A percentile compares a stretch with the other conserved stretches of the same genome.
These are phyloP conservation scores for Xylaria sp. DNA, from an alignment of 2,329 filamentous ascomycete species.

Conservation along the genomic window DNA sequence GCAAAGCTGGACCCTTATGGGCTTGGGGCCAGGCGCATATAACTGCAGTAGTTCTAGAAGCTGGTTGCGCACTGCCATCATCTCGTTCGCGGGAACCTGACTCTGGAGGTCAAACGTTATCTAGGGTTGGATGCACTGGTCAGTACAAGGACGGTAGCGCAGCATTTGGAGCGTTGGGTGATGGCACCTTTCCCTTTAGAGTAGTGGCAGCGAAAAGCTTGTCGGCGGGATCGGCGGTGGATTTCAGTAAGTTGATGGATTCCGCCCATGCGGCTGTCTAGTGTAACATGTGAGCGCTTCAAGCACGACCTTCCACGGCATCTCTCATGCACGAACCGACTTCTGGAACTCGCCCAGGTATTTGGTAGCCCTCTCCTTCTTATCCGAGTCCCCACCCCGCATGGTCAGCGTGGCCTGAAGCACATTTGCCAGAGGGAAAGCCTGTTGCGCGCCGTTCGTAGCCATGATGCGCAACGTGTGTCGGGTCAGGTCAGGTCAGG, in stretches of 20 bases:
- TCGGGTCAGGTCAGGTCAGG: conserved; percentile 41
- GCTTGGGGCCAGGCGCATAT: conserved; percentile 84
- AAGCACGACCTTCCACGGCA: neutral
- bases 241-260: conserved; percentile 87
- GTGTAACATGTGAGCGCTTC: conserved; percentile 37
- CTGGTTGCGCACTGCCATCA: conserved; percentile 82
- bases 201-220: conserved; percentile 97
- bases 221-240: conserved; percentile 81
- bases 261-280: conserved; percentile 92
- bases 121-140: conserved; percentile 58
- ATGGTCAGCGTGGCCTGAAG: conserved; percentile 90
- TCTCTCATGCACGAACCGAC: conserved; percentile 72
- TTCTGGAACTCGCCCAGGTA: conserved; percentile 97
- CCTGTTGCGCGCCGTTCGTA: conserved; percentile 70
- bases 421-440: conserved; percentile 79
- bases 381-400: conserved; percentile 82
- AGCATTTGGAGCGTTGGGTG: conserved; percentile 14
- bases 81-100: conserved; percentile 81
- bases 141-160: conserved; percentile 27
- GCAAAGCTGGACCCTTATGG: conserved; percentile 89
- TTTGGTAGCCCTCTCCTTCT: conserved; percentile 90
- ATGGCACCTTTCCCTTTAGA: conserved; percentile 91
- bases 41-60: conserved; percentile 82
- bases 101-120: conserved; percentile 93
- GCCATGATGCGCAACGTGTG: conserved; percentile 66